Conservation (phyloP, 2,329 filamentous ascomycete genomes). For the Waltergamsia citrina region DNA sequence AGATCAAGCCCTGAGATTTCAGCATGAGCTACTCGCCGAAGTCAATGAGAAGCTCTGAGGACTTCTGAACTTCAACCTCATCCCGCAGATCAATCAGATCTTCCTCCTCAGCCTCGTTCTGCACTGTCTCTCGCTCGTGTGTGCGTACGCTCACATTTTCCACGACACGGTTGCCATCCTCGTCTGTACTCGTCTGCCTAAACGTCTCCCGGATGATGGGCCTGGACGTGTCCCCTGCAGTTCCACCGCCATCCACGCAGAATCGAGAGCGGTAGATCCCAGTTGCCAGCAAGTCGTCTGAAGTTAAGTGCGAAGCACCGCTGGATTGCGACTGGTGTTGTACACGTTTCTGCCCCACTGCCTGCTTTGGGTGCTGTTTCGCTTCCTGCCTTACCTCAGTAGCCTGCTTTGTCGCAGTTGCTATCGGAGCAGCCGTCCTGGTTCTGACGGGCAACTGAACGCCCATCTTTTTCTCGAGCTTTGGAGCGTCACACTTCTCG, state of each 20-base stretch:
- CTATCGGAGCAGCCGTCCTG: too few species aligned
- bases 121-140: background rate
- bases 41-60: background rate
- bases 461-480: background rate
- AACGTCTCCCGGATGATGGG: conserved; percentile 1
- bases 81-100: background rate
- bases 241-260: background rate
- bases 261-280: background rate
- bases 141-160: background rate
- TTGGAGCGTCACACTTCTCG: background rate
- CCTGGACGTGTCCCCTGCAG: background rate
- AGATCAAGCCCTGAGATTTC: too few species aligned
- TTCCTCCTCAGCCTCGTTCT: background rate
- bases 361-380: too few species aligned
- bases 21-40: background rate
- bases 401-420: too few species aligned
- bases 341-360: too few species aligned
- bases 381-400: too few species aligned
- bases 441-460: too few species aligned
- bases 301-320: too few species aligned
- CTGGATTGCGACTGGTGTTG: too few species aligned
- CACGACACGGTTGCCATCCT: background rate
- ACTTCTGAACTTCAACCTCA: background rate
- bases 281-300: background rate
- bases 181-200: background rate